Evolutionary conservation across 192 early-diverging fungal species (phyloP).

Genomic region (Obelidium mucronatum): DNA sequence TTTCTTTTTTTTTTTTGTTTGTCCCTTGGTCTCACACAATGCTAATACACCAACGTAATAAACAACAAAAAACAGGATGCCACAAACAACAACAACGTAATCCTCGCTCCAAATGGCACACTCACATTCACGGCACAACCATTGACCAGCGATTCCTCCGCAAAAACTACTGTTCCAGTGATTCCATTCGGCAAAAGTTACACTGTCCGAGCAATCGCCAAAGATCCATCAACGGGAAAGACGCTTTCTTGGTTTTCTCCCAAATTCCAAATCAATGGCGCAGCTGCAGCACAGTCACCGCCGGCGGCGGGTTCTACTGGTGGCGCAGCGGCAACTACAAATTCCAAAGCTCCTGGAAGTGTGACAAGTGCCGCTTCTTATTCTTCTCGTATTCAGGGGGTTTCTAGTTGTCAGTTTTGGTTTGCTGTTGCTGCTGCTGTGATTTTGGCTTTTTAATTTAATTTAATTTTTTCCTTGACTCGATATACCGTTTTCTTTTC

Average conservation of each 20-base stretch:
- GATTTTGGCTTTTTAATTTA: background rate
- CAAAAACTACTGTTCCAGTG: background rate
- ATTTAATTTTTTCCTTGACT: too few species aligned
- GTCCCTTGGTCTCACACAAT: background rate
- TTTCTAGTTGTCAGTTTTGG: background rate
- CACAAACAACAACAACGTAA: background rate
- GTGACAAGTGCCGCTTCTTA: too few species aligned
- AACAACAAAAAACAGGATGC: background rate
- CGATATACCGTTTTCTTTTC: too few species aligned
- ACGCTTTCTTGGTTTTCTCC: conserved; percentile 4
- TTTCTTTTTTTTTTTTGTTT: background rate
- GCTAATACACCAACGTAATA: background rate
- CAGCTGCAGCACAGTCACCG: background rate
- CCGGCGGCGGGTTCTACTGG: background rate
- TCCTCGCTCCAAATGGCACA: background rate
- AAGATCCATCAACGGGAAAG: background rate
- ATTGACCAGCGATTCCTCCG: background rate
- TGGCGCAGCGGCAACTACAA: too few species aligned
- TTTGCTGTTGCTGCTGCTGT: background rate
- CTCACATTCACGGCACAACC: background rate
- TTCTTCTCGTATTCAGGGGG: too few species aligned
- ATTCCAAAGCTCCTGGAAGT: too few species aligned
- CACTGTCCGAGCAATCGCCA: background rate
- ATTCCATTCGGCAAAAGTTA: background rate
- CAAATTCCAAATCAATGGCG: background rate